These are phyloP conservation scores for Lasiosphaeria miniovina DNA, from an alignment of 495 filamentous ascomycete species.

Conservation along the genomic window DNA sequence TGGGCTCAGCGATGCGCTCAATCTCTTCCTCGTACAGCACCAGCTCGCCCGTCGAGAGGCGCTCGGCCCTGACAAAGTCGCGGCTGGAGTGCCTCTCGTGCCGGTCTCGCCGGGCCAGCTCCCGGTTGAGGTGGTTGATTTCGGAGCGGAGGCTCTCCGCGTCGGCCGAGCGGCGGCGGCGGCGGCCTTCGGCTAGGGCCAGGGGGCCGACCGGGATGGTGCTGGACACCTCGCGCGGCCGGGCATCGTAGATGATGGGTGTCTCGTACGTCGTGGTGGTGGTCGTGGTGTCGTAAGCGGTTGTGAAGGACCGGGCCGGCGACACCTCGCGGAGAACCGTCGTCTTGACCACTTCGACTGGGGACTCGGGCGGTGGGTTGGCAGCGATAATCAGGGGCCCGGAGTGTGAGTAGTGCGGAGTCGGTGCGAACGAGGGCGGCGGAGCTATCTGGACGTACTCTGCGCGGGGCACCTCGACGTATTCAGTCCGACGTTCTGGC, in stretches of 20 bases:
- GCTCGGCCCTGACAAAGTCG: slow-evolving; percentile 46
- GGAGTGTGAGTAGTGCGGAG: slow-evolving; percentile 19
- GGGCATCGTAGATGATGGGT: slow-evolving; percentile 30
- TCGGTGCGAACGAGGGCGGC: slow-evolving; percentile 26
- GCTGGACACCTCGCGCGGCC: slow-evolving; percentile 43
- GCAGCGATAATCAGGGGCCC: slow-evolving; percentile 40
- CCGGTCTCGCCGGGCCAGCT: slow-evolving; percentile 21
- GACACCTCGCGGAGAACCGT: slow-evolving; percentile 38
- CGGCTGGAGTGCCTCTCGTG: slow-evolving; percentile 27
- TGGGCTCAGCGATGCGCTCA: slow-evolving; percentile 50
- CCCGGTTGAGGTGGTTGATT: slow-evolving; percentile 37
- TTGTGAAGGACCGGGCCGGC: slow-evolving; percentile 32
- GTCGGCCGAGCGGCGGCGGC: slow-evolving; percentile 22
- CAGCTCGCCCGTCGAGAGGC: slow-evolving; percentile 49
- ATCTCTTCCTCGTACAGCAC: slow-evolving; percentile 53
- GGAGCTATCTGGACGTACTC: slow-evolving; percentile 17
- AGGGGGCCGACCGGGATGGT: slow-evolving; percentile 51
- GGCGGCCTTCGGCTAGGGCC: slow-evolving; percentile 37
- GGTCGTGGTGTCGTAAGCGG: slow-evolving; percentile 23
- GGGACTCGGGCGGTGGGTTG: slow-evolving; percentile 36
- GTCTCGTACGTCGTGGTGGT: slow-evolving; percentile 17
- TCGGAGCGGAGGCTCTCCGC: slow-evolving; percentile 40
- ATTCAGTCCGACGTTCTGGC: slow-evolving; percentile 18
- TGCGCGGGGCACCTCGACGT: slow-evolving; percentile 16
- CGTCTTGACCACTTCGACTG: slow-evolving; percentile 29